Evolutionary conservation across 2,329 filamentous ascomycete genomes (phyloP).

Genomic region (Penicillium sp.): DNA sequence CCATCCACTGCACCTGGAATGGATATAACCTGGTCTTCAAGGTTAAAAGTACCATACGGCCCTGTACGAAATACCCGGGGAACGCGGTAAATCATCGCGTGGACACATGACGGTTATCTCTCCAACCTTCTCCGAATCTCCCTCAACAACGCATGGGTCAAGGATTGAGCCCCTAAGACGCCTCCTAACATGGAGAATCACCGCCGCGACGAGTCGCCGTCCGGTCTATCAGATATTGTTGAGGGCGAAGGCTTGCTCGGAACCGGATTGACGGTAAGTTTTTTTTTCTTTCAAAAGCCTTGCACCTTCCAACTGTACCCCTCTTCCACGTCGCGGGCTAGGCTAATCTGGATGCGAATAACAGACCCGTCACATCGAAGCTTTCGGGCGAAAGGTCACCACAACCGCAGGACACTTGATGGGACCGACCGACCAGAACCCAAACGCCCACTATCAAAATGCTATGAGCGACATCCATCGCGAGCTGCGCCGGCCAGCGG

Average conservation of each 20-base stretch:
- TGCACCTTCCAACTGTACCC: neutral
- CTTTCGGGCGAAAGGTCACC: slow-evolving; percentile 91
- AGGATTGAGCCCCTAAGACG: slow-evolving; percentile 22
- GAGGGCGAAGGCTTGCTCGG: slow-evolving; percentile 49
- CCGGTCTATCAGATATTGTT: slow-evolving; percentile 42
- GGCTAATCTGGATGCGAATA: slow-evolving; percentile 8
- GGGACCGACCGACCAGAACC: slow-evolving; percentile 58
- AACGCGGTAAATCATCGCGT: slow-evolving; percentile 37
- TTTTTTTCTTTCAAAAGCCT: slow-evolving; percentile 1
- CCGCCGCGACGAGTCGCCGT: slow-evolving; percentile 48
- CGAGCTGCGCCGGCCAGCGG: slow-evolving; percentile 76
- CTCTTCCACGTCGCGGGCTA: slow-evolving; percentile 8
- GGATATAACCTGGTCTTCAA: neutral
- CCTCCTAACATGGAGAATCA: slow-evolving; percentile 44
- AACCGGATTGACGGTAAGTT: slow-evolving; percentile 49
- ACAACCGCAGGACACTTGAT: slow-evolving; percentile 91
- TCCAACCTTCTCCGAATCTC: slow-evolving; percentile 19
- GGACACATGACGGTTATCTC: slow-evolving; percentile 22
- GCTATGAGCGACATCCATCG: slow-evolving; percentile 88
- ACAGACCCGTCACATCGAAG: slow-evolving; percentile 83
- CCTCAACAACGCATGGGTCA: slow-evolving; percentile 27
- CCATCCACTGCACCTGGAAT: neutral
- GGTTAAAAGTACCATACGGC: slow-evolving; percentile 25
- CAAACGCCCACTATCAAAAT: slow-evolving; percentile 71
- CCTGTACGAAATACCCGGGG: slow-evolving; percentile 16